Base-by-base conservation (phyloP, 2,329 filamentous ascomycete species). In the Diaporthe amygdali region DNA sequence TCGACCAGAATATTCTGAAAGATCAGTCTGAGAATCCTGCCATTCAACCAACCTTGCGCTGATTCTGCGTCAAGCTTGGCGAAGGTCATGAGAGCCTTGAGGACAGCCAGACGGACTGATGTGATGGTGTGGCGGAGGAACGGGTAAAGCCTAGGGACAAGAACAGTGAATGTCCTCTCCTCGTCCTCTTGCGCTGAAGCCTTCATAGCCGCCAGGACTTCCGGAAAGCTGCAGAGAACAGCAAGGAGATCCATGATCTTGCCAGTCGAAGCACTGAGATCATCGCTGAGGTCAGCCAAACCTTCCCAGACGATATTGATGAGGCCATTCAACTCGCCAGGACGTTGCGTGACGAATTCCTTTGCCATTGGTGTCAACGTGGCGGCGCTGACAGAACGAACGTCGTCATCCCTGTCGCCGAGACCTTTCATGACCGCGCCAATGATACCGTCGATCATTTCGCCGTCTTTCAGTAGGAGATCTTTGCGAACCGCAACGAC, bases 251-350 rank as follows among this genome's bases (percentile, higher is more conserved):
- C 97, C 97, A 99, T 99, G 68, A 99, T 97, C 70, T 95, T 97
- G 59, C 96, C 96, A 12, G 97, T 99, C 80, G 96, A 98, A 5
- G 96, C 96, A 80, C 95, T 98, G 22, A 99, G 87, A 79, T 99
- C 96, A 79, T 99, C 96, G 74, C 96, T 95, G n/a, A 99, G 86
- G 79, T 97, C 97, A 4, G 96, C 97, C 30, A 99, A 86, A 83
- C 96, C 98, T 78, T 97, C 94, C 96, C 96, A 99, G 34, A 99
- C 95, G 71, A 98, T 97, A 78, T 93, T 92, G 81, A 98, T 97
- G 47, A 99, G 89, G 37, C 89, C 88, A 73, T 95, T 91, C 39
- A 99, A 87, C 52, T 94, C 91, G 41, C 87, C 87, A 20, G 94
- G 93, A 20, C 96, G 92, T 80, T 97, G 90, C 46, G 91, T 91